A percentile compares a stretch with the other conserved stretches of the same genome.
phyloP scores from a whole-genome alignment of 2,329 filamentous ascomycete genomes.

The Xylaria sp. region DNA sequence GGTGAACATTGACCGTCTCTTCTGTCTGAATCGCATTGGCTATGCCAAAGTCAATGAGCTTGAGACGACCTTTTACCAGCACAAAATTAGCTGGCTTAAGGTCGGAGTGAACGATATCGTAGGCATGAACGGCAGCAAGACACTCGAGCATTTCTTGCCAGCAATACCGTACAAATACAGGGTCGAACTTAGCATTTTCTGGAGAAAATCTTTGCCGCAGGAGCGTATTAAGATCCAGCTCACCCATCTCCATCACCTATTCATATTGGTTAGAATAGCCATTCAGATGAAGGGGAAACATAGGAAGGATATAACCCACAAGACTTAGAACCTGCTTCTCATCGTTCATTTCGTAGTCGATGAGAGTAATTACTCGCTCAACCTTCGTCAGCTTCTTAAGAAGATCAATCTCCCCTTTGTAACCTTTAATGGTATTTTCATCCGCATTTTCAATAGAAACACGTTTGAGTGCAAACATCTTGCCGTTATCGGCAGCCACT shows the following conservation, averaged over 20 bases:
- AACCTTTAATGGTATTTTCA: slow-evolving; percentile 82
- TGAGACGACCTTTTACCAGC: slow-evolving; percentile 86
- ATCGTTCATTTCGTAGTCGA: slow-evolving; percentile 92
- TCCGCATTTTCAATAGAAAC: slow-evolving; percentile 93
- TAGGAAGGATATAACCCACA: slow-evolving; percentile 60
- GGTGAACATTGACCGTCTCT: slow-evolving; percentile 96
- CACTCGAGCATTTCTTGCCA: slow-evolving; percentile 99
- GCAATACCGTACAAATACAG: slow-evolving; percentile 93
- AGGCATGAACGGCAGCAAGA: slow-evolving; percentile 85
- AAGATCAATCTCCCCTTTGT: slow-evolving; percentile 94
- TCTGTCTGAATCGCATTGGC: slow-evolving; percentile 96
- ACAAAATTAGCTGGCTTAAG: slow-evolving; percentile 98
- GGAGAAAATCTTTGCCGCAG: slow-evolving; percentile 77
- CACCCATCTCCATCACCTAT: slow-evolving; percentile 95
- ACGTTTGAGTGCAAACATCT: slow-evolving; percentile 92
- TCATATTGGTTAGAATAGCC: slow-evolving; percentile 35
- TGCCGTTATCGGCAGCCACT: slow-evolving; percentile 96
- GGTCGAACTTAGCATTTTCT: slow-evolving; percentile 81
- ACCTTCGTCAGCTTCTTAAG: slow-evolving; percentile 83
- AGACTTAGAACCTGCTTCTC: slow-evolving; percentile 90
- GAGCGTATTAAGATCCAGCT: slow-evolving; percentile 90
- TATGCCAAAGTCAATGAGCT: slow-evolving; percentile 98
- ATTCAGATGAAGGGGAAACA: background rate
- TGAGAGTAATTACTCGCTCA: slow-evolving; percentile 88
- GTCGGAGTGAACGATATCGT: slow-evolving; percentile 96